Evolutionary conservation across 2,329 filamentous ascomycete genomes (phyloP).

Genomic region (Cytospora schulzeri): DNA sequence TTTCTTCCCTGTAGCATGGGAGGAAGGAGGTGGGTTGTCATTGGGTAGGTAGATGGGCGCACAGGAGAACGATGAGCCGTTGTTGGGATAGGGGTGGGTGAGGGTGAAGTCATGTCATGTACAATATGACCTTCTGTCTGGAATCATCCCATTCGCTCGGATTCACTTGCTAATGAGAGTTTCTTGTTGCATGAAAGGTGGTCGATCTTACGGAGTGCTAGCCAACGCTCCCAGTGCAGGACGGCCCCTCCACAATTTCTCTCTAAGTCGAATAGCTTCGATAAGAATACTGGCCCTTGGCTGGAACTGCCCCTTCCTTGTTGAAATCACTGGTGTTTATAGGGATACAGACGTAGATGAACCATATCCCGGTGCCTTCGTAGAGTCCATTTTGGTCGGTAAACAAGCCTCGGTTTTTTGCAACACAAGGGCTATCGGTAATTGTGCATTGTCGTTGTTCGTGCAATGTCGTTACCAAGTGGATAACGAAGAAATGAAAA

Average conservation of each 20-base stretch:
- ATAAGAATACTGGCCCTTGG: too few relatives aligned
- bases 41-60: constrained; percentile 4
- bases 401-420: not conserved
- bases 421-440: not conserved
- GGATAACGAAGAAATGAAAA: not conserved
- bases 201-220: not conserved
- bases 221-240: too few relatives aligned
- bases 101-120: not conserved
- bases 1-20: too few relatives aligned
- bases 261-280: too few relatives aligned
- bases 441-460: not conserved
- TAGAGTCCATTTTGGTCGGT: not conserved
- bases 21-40: not conserved
- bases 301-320: too few relatives aligned
- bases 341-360: not conserved
- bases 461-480: too few relatives aligned
- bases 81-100: not conserved
- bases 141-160: constrained; percentile 1
- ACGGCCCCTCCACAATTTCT: too few relatives aligned
- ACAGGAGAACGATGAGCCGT: not conserved
- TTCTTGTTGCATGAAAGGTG: not conserved
- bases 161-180: constrained; percentile 16
- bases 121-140: constrained; percentile 8
- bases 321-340: too few relatives aligned
- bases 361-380: not conserved